Evolutionary conservation across 257 asterid genomes (phyloP).

Genomic region (Ocimum tenuiflorum): DNA sequence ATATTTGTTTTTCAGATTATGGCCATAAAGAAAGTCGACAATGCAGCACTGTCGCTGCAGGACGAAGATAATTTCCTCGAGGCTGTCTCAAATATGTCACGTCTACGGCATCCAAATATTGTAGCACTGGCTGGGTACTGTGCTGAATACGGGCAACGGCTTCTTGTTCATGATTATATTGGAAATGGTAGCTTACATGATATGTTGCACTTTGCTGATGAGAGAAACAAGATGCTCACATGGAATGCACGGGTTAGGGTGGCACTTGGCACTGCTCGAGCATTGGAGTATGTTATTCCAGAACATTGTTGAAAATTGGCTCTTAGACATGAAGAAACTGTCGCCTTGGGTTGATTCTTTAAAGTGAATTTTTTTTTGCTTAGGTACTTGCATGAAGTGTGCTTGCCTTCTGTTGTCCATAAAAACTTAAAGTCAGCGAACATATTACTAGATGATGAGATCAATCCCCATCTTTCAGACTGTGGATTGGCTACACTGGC

Average conservation of each 20-base stretch:
- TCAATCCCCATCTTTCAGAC: constrained; percentile 92
- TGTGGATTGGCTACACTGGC: constrained; percentile 80
- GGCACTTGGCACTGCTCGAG: constrained; percentile 98
- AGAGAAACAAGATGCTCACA: constrained; percentile 75
- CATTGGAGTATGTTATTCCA: constrained; percentile 68
- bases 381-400: constrained; percentile 99
- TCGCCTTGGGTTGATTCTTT: constrained; percentile 12
- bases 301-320: not conserved
- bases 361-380: constrained; percentile 16
- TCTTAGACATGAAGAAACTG: not conserved
- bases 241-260: constrained; percentile 97
- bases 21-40: constrained; percentile 85
- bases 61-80: constrained; percentile 92
- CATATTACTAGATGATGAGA: constrained; percentile 85
- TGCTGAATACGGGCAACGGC: constrained; percentile 90
- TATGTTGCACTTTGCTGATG: constrained; percentile 89
- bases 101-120: constrained; percentile 81
- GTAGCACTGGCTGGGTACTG: constrained; percentile 86
- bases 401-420: constrained; percentile 91
- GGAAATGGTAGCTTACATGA: constrained; percentile 88
- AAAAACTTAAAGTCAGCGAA: constrained; percentile 91
- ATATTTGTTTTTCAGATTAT: constrained; percentile 40
- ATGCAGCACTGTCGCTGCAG: constrained; percentile 77
- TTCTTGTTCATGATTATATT: constrained; percentile 70
- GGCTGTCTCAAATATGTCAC: constrained; percentile 85